Evolutionary conservation across 2,329 filamentous ascomycete species (phyloP).

Genomic region (Cladosporium velox): DNA sequence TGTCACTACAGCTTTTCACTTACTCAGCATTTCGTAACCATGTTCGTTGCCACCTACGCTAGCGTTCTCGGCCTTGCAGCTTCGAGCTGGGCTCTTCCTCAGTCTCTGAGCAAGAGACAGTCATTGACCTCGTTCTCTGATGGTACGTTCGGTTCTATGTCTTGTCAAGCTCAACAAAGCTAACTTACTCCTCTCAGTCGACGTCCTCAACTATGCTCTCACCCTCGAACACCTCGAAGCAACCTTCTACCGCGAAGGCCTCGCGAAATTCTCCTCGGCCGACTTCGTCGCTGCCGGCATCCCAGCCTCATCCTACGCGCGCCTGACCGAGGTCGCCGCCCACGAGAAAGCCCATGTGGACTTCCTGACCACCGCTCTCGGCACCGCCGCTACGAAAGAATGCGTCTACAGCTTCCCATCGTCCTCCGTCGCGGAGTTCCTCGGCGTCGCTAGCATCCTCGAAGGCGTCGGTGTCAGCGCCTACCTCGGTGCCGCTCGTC

Average conservation of each 20-base stretch:
- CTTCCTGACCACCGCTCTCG: constrained; percentile 53
- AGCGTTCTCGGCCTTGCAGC: neutral
- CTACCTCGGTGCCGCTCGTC: constrained; percentile 63
- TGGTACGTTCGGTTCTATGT: neutral
- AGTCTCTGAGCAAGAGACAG: constrained; percentile 12
- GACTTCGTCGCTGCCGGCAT: constrained; percentile 57
- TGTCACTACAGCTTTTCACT: constrained; percentile 2
- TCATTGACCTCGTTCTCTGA: constrained; percentile 8
- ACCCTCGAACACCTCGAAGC: constrained; percentile 56
- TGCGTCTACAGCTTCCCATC: constrained; percentile 59
- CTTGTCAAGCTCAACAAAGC: neutral
- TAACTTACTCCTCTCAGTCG: constrained; percentile 19
- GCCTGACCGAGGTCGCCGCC: constrained; percentile 56
- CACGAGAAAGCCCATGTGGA: constrained; percentile 62
- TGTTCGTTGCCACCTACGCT: neutral
- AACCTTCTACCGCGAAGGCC: constrained; percentile 62
- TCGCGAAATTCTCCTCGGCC: constrained; percentile 57
- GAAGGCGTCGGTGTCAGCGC: constrained; percentile 61
- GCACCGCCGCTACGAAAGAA: constrained; percentile 52
- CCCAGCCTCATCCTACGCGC: constrained; percentile 56
- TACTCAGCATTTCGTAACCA: neutral
- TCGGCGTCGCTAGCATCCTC: constrained; percentile 55
- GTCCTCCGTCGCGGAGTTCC: constrained; percentile 46
- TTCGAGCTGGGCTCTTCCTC: constrained; percentile 2
- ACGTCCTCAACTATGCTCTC: constrained; percentile 47